Evolutionary conservation across 2,329 filamentous ascomycete genomes (phyloP).

Genomic region (Hypoxylon sp.): DNA sequence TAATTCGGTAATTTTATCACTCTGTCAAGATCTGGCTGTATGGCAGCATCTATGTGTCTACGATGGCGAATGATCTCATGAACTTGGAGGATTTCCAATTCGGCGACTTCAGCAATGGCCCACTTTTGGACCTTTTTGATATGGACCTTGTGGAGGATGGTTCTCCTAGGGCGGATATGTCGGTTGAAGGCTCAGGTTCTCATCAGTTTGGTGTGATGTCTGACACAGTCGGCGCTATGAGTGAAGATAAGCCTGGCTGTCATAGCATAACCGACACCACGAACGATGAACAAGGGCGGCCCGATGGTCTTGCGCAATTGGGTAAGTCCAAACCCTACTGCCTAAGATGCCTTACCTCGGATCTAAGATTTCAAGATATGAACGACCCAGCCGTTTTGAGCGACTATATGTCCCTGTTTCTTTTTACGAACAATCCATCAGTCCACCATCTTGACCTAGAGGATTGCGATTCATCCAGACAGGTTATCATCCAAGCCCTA

Average conservation of each 20-base stretch:
- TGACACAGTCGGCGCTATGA: neutral
- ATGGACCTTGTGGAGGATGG: conserved; percentile 27
- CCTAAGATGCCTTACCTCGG: conserved; percentile 1
- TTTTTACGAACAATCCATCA: conserved; percentile 32
- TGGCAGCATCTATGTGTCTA: conserved; percentile 5
- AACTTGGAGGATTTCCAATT: conserved; percentile 16
- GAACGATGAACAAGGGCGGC: conserved; percentile 8
- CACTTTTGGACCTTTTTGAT: conserved; percentile 24
- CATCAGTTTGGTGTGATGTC: conserved; percentile 7
- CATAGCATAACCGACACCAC: neutral
- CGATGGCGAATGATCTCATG: conserved; percentile 21
- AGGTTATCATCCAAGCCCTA: conserved; percentile 21
- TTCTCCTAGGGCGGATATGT: conserved; percentile 4
- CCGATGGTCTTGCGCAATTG: conserved; percentile 11
- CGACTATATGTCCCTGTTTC: conserved; percentile 22
- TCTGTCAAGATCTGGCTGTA: neutral
- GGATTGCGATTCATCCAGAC: conserved; percentile 20
- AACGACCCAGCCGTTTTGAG: conserved; percentile 25
- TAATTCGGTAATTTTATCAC: conserved; percentile 2
- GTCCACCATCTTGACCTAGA: conserved; percentile 20
- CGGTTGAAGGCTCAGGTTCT: neutral
- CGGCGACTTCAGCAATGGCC: conserved; percentile 11
- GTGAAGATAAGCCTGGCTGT: conserved; percentile 1
- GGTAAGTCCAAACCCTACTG: conserved; percentile 26
- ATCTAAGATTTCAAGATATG: conserved; percentile 28